Conservation (phyloP, 306 rosid genomes). For the Vigna hirtella region DNA sequence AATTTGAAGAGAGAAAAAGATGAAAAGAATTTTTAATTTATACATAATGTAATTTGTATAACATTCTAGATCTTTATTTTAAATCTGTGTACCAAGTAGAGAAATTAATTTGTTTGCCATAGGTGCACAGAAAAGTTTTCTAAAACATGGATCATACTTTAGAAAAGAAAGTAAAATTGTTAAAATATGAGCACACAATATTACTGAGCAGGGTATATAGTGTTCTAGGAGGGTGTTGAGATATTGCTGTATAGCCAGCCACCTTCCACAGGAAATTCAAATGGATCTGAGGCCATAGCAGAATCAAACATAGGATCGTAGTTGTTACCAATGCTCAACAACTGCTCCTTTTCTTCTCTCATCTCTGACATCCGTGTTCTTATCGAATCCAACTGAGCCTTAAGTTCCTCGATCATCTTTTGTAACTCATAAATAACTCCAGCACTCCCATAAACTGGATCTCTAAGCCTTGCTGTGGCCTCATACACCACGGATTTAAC, state of each 20-base stretch:
- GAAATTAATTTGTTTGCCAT: too few species aligned
- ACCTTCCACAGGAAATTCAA: slow-evolving; percentile 28
- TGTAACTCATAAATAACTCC: slow-evolving; percentile 42
- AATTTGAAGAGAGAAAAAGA: too few species aligned
- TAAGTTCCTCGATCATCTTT: slow-evolving; percentile 37
- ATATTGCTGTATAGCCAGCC: background rate
- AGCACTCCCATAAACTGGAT: slow-evolving; percentile 51
- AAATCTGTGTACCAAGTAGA: too few species aligned
- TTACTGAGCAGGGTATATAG: background rate
- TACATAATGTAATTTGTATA: too few species aligned
- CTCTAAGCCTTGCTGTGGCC: slow-evolving; percentile 48
- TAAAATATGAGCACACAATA: background rate
- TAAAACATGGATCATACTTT: background rate
- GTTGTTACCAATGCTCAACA: slow-evolving; percentile 20
- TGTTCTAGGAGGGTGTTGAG: background rate
- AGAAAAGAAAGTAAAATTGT: background rate
- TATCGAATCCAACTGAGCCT: slow-evolving; percentile 30
- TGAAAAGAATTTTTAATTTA: too few species aligned
- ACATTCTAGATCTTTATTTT: too few species aligned
- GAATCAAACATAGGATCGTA: background rate
- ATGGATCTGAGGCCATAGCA: background rate
- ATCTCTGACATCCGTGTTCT: slow-evolving; percentile 15
- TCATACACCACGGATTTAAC: slow-evolving; percentile 50
- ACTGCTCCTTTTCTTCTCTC: slow-evolving; percentile 27
- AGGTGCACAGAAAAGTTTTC: too few species aligned